Conservation (phyloP, 179 eudicot species). For the Gypsophila paniculata region DNA sequence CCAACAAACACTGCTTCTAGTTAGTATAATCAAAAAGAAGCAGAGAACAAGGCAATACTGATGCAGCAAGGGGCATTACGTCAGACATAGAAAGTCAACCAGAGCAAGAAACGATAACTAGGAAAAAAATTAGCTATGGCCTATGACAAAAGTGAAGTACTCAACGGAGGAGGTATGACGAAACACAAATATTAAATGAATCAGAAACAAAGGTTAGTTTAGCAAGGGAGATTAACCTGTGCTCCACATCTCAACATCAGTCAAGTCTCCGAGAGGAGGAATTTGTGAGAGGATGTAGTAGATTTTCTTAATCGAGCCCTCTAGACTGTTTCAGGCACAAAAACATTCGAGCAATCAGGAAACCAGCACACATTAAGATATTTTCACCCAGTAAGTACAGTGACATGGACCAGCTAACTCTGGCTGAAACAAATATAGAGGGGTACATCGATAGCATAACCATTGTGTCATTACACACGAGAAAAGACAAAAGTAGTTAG, state of each 20-base stretch:
- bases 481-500: not conserved
- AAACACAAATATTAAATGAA: not conserved
- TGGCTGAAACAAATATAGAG: not conserved
- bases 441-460: not conserved
- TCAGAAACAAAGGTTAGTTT: slow-evolving; percentile 6
- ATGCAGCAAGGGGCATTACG: not conserved
- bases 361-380: not conserved
- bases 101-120: not conserved
- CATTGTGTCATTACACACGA: not conserved
- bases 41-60: not conserved
- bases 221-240: slow-evolving; percentile 41
- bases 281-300: slow-evolving; percentile 52
- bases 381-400: not conserved
- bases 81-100: not conserved
- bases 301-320: slow-evolving; percentile 51
- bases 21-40: not conserved
- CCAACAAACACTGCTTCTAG: not conserved
- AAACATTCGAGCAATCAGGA: slow-evolving; percentile 22
- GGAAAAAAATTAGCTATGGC: not conserved
- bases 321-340: slow-evolving; percentile 43
- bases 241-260: slow-evolving; percentile 63
- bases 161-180: slow-evolving; percentile 6
- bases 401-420: not conserved
- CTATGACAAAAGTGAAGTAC: not conserved
- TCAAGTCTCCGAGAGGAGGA: slow-evolving; percentile 50